Evolutionary conservation across 1,284 basidiomycete genomes (phyloP).

Genomic region (Papiliotrema fonsecae): DNA sequence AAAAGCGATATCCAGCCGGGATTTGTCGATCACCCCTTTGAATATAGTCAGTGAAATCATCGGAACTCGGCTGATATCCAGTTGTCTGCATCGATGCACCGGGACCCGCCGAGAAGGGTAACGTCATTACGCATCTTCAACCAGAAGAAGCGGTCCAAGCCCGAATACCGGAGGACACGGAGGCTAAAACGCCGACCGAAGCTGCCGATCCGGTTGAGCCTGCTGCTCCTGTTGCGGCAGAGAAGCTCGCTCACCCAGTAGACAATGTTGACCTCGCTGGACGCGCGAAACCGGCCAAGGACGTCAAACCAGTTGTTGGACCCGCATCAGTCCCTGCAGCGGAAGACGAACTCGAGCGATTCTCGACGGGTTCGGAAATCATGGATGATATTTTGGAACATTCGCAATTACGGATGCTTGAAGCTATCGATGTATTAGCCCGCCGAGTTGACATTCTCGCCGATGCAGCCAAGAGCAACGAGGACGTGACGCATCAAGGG

Average conservation of each 20-base stretch:
- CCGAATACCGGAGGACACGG: too few species aligned
- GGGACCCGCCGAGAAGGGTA: background rate
- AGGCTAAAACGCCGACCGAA: too few species aligned
- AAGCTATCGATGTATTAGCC: slow-evolving; percentile 37
- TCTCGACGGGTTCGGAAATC: slow-evolving; percentile 37
- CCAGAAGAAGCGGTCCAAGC: too few species aligned
- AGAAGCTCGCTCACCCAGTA: too few species aligned
- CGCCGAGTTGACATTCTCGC: slow-evolving; percentile 29
- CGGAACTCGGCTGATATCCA: slow-evolving; percentile 10
- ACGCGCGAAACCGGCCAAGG: too few species aligned
- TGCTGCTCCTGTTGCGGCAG: too few species aligned
- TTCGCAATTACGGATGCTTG: slow-evolving; percentile 44
- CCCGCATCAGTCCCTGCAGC: background rate
- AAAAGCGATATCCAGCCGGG: slow-evolving; percentile 39
- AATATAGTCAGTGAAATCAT: slow-evolving; percentile 39
- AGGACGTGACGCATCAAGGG: background rate
- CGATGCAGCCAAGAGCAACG: background rate
- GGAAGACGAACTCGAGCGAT: slow-evolving; percentile 6
- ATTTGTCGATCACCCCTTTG: slow-evolving; percentile 45
- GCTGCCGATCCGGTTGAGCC: too few species aligned
- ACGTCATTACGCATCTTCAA: too few species aligned
- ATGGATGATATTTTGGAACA: slow-evolving; percentile 46
- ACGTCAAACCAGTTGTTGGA: too few species aligned
- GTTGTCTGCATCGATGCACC: slow-evolving; percentile 23
- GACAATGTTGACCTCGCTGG: too few species aligned